A percentile compares a stretch with the other conserved stretches of the same genome.
Evolutionary conservation across 371 early-diverging fungal genomes (phyloP).

Genomic region (Circinella umbellata): DNA sequence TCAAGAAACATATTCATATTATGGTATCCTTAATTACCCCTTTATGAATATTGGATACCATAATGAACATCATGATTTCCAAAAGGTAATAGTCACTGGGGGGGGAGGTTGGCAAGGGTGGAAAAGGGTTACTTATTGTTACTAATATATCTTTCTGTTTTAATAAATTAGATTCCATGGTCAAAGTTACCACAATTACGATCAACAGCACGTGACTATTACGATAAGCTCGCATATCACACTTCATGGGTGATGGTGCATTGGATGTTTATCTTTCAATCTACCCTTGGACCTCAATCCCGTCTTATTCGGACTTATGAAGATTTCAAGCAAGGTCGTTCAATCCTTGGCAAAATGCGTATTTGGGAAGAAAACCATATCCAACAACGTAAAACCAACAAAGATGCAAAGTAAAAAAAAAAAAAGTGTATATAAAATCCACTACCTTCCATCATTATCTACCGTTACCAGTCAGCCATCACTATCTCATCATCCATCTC

Average conservation of each 20-base stretch:
- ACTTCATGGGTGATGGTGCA: slow-evolving; percentile 90
- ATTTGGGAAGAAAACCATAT: slow-evolving; percentile 24
- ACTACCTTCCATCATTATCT: no score
- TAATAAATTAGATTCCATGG: slow-evolving; percentile 78
- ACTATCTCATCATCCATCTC: not conserved
- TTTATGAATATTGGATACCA: slow-evolving; percentile 94
- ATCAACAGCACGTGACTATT: slow-evolving; percentile 88
- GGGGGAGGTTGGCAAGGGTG: no score
- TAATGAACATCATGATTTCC: slow-evolving; percentile 98
- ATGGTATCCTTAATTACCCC: slow-evolving; percentile 86
- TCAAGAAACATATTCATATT: slow-evolving; percentile 98
- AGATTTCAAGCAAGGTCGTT: slow-evolving; percentile 72
- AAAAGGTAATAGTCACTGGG: slow-evolving; percentile 45
- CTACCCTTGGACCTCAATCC: slow-evolving; percentile 80
- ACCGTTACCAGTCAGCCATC: no score
- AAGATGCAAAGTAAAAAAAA: not conserved
- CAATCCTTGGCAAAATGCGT: slow-evolving; percentile 45
- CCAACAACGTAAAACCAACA: slow-evolving; percentile 6
- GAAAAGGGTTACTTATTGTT: not conserved
- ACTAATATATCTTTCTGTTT: no score
- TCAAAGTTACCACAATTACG: slow-evolving; percentile 84
- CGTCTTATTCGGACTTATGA: slow-evolving; percentile 78
- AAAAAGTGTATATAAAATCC: not conserved
- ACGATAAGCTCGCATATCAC: slow-evolving; percentile 84
- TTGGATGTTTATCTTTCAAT: slow-evolving; percentile 78